A percentile compares a stretch with the other conserved stretches of the same genome.
Evolutionary conservation across 2,329 filamentous ascomycete species (phyloP).

Genomic region (Arthrobotrys iridis): DNA sequence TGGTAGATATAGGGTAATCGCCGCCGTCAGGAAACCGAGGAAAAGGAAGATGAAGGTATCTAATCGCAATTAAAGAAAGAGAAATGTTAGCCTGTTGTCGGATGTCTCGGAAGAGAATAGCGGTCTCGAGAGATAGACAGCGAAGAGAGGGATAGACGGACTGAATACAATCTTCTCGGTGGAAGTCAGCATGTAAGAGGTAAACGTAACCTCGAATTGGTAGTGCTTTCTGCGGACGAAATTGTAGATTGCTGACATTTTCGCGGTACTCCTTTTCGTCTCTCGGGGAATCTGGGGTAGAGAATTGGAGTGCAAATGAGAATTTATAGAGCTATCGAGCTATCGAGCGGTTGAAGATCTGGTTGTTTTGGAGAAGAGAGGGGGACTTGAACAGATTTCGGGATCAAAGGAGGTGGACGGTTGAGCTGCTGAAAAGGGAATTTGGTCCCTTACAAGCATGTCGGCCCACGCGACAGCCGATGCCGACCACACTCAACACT

Average conservation of each 20-base stretch:
- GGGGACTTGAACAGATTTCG: slow-evolving; percentile 39
- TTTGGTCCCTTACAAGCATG: slow-evolving; percentile 22
- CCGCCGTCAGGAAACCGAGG: slow-evolving; percentile 84
- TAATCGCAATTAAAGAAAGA: slow-evolving; percentile 22
- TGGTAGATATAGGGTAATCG: slow-evolving; percentile 89
- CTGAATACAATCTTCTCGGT: slow-evolving; percentile 98
- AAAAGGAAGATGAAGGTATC: slow-evolving; percentile 81
- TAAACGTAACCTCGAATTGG: slow-evolving; percentile 97
- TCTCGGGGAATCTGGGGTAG: slow-evolving; percentile 58
- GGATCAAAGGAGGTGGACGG: slow-evolving; percentile 21
- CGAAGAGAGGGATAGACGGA: slow-evolving; percentile 65
- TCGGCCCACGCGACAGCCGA: slow-evolving; percentile 51
- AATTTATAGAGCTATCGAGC: slow-evolving; percentile 53
- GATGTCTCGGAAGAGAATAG: background rate
- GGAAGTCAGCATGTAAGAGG: slow-evolving; percentile 95
- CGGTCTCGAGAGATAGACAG: background rate
- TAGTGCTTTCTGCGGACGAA: slow-evolving; percentile 97
- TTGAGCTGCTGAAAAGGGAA: slow-evolving; percentile 48
- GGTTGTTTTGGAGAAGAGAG: background rate
- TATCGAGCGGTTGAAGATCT: background rate
- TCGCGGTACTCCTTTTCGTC: background rate
- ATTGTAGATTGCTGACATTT: slow-evolving; percentile 68
- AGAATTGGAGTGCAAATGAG: slow-evolving; percentile 61
- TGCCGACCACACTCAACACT: slow-evolving; percentile 44
- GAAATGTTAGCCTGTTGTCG: background rate